Evolutionary conservation across 495 filamentous ascomycete genomes (phyloP), one percentile per base, ranked within the genome.

Genomic region (Aspergillus ellipticus): DNA sequence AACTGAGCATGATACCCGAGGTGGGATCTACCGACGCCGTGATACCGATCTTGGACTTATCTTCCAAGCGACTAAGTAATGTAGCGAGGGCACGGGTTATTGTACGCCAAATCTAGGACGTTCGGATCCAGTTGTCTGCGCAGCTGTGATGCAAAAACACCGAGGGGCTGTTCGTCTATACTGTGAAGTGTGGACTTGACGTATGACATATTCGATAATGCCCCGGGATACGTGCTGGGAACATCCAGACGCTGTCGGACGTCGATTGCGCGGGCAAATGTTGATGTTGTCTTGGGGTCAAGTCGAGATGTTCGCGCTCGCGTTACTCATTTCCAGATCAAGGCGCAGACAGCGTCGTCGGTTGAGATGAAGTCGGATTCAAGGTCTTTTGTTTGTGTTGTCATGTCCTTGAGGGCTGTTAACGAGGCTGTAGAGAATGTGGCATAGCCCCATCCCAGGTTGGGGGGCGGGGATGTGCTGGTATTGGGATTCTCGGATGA

Each of bases 331-430:
- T 80, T 73, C 75, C 74, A 86, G 45, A 85, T 60, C 28, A 83
- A 77, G 11, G 81, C 75, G 45, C 62, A 80, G 21, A 85, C 63
- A 8, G 76, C 67, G 57, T 85, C 83, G 55, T 85, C 79, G 2
- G 80, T 84, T 9, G 81, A 82, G 51, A 75, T 56, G 33, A 65
- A 71, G 20, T 49, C 50, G 6, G 52, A 11, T 26, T 20, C 2
- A 4, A 22, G 22, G 22, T 68, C 49, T 8, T 63, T 57, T 9
- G 68, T 66, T 15, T 67, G 49, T 8, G 54, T 66, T 16, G 78
- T 76, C 17, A 60, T 42, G 6, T 58, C 46, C 52, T 84, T 83
- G 10, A 85, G 66, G 16, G 60, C 54, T 2, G 55, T 37, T 19
- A 82, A 65, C 0, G 71, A 65, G 13, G 54, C 17, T 0, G 59